Percentiles rank a stretch among this genome's conserved stretches.
Conservation (phyloP, 305 asterid species). For the Plantago coronopus region DNA sequence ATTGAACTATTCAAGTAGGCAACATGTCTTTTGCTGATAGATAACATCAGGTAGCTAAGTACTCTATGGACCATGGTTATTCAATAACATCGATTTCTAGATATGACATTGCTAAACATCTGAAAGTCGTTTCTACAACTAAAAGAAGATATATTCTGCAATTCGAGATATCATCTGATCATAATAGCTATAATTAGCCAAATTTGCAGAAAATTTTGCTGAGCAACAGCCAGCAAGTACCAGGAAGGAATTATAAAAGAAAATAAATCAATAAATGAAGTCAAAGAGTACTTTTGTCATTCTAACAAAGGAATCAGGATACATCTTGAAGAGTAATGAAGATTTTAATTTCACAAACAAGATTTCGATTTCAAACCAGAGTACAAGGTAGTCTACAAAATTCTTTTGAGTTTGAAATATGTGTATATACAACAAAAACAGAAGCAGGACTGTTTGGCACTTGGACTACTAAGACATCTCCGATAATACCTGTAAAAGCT, state of each 20-base stretch:
- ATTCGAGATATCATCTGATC: no score
- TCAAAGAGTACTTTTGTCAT: no score
- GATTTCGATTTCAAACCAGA: conserved; percentile 24
- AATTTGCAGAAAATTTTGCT: no score
- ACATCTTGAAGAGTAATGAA: conserved; percentile 13
- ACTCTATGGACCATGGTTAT: conserved; percentile 1
- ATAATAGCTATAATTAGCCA: no score
- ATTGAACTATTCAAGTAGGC: background rate
- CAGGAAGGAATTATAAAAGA: no score
- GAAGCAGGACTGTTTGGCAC: background rate
- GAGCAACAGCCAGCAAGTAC: no score
- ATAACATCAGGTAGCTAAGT: background rate
- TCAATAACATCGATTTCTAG: background rate
- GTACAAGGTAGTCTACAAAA: conserved; percentile 50
- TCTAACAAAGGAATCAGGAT: no score
- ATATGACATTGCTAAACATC: background rate
- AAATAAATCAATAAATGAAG: no score
- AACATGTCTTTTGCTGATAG: background rate
- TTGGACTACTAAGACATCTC: background rate
- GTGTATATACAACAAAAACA: background rate
- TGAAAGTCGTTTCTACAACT: background rate
- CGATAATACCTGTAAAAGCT: conserved; percentile 1
- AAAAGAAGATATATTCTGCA: no score
- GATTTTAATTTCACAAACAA: conserved; percentile 13
- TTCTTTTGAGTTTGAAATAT: conserved; percentile 23